Evolutionary conservation across 108 stramenopile species (phyloP), one percentile per base, ranked within the genome.

Genomic region (Cyclostephanos tholiformis): DNA sequence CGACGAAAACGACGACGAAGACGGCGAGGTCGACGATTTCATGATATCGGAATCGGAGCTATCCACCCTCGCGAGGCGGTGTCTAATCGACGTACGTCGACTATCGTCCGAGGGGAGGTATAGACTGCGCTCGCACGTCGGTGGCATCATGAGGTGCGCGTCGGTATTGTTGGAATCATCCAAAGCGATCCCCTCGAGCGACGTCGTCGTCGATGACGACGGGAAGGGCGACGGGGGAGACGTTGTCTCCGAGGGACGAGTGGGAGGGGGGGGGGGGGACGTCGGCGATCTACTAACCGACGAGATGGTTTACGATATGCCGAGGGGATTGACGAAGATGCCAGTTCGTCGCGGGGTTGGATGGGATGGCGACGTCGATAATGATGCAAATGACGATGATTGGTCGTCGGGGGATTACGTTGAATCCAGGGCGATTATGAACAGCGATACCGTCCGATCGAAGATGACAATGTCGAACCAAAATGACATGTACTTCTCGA

Each of bases 101-200:
- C 35, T 83, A 44, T 50, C 72, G 48, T 67, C 61, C 13, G 82
- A 79, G 19, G 27, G 77, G 41, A 66, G 82, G 32, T 61, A 74
- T 30, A 50, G 51, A 65, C 60, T 83, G 14, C 56, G 73, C 10
- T 25, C 23, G 26, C 73, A 83, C 57, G 43, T 83, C 26, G 82
- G 66, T 14, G 77, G 82, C 4, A 75, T 83, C 29, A 79, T 83
- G 82, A 41, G 82, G 22, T 83, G 82, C 53, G 82, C 77, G 55
- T 83, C 82, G 12, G 82, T 83, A 27, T 26, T 83, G 50, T 68
- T 79, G 73, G 77, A n/a, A n/a, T n/a, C 74, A 71, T 55, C 72
- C 8, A 74, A 39, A 55, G 26, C 72, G 30, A 46, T 55, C 2
- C 23, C 17, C 56, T 25, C 48, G 30, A 48, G 19, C n/a, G n/a